phyloP scores from a whole-genome alignment of 345 rosid genomes.

The Geranium rotundifolium region DNA sequence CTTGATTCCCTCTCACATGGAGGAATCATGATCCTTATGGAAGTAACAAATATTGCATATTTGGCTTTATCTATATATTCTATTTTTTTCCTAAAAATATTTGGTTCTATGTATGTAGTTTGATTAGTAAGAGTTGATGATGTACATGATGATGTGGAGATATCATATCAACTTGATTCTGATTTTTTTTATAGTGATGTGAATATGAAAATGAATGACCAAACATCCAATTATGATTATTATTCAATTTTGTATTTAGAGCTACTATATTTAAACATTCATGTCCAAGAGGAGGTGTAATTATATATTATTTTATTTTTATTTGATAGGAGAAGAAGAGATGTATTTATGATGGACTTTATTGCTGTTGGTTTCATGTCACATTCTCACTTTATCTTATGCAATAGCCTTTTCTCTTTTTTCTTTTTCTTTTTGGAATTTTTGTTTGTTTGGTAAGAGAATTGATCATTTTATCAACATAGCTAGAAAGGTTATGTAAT shows the following conservation, averaged over 20 bases:
- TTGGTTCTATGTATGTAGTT: too few species aligned
- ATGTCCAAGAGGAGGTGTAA: conserved; percentile 15
- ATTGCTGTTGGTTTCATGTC: conserved; percentile 48
- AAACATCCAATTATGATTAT: neutral
- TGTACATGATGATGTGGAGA: too few species aligned
- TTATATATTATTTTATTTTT: conserved; percentile 28
- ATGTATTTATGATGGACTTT: conserved; percentile 31
- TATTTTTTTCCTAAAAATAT: too few species aligned
- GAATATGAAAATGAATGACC: neutral
- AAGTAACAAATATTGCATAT: neutral
- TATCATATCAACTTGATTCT: too few species aligned
- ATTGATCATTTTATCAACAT: too few species aligned
- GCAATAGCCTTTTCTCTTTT: too few species aligned
- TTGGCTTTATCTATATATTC: too few species aligned
- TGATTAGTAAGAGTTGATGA: too few species aligned
- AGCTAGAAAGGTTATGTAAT: too few species aligned
- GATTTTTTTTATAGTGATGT: too few species aligned
- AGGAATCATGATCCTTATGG: neutral
- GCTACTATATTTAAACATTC: neutral
- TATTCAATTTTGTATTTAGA: conserved; percentile 2
- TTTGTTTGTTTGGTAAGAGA: too few species aligned
- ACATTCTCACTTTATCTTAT: conserved; percentile 18
- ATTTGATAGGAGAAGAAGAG: neutral
- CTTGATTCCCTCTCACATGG: neutral
- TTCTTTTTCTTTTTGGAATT: too few species aligned